Evolutionary conservation across 2,329 filamentous ascomycete species (phyloP).

Genomic region (Aspergillus ruber): DNA sequence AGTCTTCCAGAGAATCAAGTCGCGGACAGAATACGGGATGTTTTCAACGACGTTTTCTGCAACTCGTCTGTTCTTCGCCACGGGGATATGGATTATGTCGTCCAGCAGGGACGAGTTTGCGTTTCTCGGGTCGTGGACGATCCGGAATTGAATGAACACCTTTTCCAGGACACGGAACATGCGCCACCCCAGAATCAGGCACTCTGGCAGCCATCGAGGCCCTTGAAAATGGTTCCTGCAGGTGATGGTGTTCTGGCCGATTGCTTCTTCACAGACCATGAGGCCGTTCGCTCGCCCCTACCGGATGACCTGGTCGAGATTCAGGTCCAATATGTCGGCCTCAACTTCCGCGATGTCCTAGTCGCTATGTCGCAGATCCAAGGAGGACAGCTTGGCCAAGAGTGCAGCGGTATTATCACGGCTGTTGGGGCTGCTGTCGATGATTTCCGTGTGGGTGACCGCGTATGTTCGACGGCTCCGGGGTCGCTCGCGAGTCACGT

Average conservation of each 20-base stretch:
- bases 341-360: constrained; percentile 34
- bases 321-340: constrained; percentile 27
- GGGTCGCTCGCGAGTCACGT: constrained; percentile 26
- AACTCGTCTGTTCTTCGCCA: background rate
- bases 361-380: constrained; percentile 30
- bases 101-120: constrained; percentile 10
- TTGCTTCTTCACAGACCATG: constrained; percentile 19
- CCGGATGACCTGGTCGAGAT: constrained; percentile 26
- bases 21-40: background rate
- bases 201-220: constrained; percentile 15
- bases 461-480: constrained; percentile 25
- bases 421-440: constrained; percentile 24
- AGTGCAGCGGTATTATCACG: constrained; percentile 29
- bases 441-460: constrained; percentile 25
- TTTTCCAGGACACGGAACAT: constrained; percentile 17
- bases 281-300: constrained; percentile 3
- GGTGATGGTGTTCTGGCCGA: constrained; percentile 17
- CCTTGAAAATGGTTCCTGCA: constrained; percentile 17
- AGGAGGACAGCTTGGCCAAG: constrained; percentile 25
- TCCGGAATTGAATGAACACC: constrained; percentile 12
- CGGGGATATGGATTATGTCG: constrained; percentile 18
- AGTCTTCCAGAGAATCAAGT: background rate
- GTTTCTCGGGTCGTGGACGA: constrained; percentile 17
- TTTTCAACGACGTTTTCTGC: background rate
- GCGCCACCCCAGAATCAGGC: constrained; percentile 10